Conservation (phyloP, 2,329 filamentous ascomycete species). For the Trichoderma lentiforme region DNA sequence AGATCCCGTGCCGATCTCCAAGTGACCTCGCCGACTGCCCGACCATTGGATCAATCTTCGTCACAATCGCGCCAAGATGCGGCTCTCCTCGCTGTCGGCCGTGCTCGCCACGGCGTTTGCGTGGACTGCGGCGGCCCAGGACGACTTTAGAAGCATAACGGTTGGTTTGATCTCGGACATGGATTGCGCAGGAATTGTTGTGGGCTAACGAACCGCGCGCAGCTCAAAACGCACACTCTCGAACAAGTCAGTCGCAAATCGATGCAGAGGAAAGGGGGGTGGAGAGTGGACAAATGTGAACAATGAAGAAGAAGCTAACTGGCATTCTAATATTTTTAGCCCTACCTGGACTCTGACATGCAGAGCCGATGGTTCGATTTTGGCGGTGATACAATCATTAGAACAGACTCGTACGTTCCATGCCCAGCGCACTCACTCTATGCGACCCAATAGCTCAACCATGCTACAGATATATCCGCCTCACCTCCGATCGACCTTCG, state of each 20-base stretch:
- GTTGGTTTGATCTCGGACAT: constrained; percentile 33
- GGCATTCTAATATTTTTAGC: constrained; percentile 48
- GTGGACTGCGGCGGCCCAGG: constrained; percentile 48
- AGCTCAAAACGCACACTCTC: constrained; percentile 86
- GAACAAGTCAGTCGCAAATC: constrained; percentile 59
- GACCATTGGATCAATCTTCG: not conserved
- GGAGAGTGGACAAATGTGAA: not conserved
- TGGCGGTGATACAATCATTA: constrained; percentile 88
- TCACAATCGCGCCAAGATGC: constrained; percentile 37
- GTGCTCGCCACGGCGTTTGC: constrained; percentile 49
- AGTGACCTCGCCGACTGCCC: constrained; percentile 8
- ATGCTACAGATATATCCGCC: constrained; percentile 73
- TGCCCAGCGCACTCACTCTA: not conserved
- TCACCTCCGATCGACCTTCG: constrained; percentile 86
- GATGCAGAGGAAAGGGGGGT: constrained; percentile 2
- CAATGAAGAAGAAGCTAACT: constrained; percentile 18
- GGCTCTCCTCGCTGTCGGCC: constrained; percentile 46
- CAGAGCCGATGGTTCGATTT: constrained; percentile 99
- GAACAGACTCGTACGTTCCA: constrained; percentile 61
- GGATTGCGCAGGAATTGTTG: not conserved
- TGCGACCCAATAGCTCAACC: not conserved
- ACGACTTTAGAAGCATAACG: constrained; percentile 51
- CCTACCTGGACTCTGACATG: constrained; percentile 97
- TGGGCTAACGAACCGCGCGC: constrained; percentile 20
- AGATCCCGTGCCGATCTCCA: constrained; percentile 9